Percentiles rank a stretch among this genome's conserved stretches.
Evolutionary conservation across 148 eudicot genomes (phyloP).

Genomic region (Rhododendron ferrugineum): DNA sequence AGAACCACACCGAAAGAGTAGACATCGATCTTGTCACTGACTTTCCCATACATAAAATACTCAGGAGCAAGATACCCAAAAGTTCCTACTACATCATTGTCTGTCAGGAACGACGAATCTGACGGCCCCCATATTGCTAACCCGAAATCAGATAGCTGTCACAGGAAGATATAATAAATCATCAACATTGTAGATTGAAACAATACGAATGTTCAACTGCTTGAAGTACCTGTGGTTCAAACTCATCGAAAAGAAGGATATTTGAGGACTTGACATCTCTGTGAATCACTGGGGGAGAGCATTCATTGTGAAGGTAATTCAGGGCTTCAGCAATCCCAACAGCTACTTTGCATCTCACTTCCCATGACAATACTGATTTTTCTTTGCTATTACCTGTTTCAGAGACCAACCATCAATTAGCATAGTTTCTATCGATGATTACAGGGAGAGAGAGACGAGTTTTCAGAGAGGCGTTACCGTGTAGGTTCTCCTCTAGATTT

Average conservation of each 20-base stretch:
- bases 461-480: constrained; percentile 32
- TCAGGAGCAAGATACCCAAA: constrained; percentile 98
- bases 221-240: constrained; percentile 63
- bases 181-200: neutral
- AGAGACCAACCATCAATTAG: constrained; percentile 11
- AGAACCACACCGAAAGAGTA: constrained; percentile 95
- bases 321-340: constrained; percentile 77
- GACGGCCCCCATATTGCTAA: constrained; percentile 85
- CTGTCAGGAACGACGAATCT: constrained; percentile 36
- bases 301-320: constrained; percentile 61
- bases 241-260: constrained; percentile 70
- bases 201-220: neutral
- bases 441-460: neutral
- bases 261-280: constrained; percentile 95
- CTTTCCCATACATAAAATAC: constrained; percentile 96
- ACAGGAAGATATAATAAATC: neutral
- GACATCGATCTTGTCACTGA: constrained; percentile 85
- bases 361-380: constrained; percentile 52
- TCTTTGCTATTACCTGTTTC: constrained; percentile 37
- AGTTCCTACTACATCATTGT: constrained; percentile 81
- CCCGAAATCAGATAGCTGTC: constrained; percentile 84
- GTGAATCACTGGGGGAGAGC: constrained; percentile 65
- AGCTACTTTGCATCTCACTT: constrained; percentile 64
- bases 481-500: constrained; percentile 69
- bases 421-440: neutral